Percentiles rank a stretch among this genome's conserved stretches.
These are phyloP conservation scores for Pisolithus albus DNA, from an alignment of 768 basidiomycete genomes.

Conservation along the genomic window DNA sequence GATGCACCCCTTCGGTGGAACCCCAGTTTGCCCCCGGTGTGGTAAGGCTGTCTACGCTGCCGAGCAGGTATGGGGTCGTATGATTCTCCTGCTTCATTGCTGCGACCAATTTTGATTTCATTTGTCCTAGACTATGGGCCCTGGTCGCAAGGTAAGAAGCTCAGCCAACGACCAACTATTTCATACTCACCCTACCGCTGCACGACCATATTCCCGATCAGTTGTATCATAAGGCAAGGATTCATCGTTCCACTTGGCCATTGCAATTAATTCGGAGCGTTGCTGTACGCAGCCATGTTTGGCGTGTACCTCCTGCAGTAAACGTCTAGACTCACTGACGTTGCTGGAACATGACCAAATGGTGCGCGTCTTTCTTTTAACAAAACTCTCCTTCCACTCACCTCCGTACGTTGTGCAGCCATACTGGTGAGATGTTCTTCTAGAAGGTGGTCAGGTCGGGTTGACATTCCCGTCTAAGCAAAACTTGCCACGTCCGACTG, in stretches of 20 bases:
- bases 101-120: too few species aligned
- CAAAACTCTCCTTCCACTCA: slow-evolving; percentile 2
- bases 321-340: slow-evolving; percentile 68
- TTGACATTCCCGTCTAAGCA: slow-evolving; percentile 39
- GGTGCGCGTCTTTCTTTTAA: slow-evolving; percentile 37
- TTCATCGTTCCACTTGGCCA: slow-evolving; percentile 1
- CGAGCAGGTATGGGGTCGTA: slow-evolving; percentile 56
- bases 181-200: slow-evolving; percentile 1
- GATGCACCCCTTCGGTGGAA: slow-evolving; percentile 72
- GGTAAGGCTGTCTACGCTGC: slow-evolving; percentile 77
- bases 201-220: slow-evolving; percentile 19
- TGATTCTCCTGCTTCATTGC: too few species aligned
- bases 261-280: not conserved
- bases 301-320: slow-evolving; percentile 67
- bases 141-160: slow-evolving; percentile 71
- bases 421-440: slow-evolving; percentile 34
- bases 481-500: slow-evolving; percentile 71
- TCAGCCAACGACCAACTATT: not conserved
- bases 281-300: slow-evolving; percentile 58
- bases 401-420: slow-evolving; percentile 23
- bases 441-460: not conserved
- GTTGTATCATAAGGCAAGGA: slow-evolving; percentile 72
- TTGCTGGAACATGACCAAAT: slow-evolving; percentile 80
- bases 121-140: slow-evolving; percentile 62
- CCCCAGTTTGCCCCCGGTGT: slow-evolving; percentile 69